These are phyloP conservation scores for Colletotrichum siamense DNA, from an alignment of 2,329 filamentous ascomycete genomes.

Conservation along the genomic window DNA sequence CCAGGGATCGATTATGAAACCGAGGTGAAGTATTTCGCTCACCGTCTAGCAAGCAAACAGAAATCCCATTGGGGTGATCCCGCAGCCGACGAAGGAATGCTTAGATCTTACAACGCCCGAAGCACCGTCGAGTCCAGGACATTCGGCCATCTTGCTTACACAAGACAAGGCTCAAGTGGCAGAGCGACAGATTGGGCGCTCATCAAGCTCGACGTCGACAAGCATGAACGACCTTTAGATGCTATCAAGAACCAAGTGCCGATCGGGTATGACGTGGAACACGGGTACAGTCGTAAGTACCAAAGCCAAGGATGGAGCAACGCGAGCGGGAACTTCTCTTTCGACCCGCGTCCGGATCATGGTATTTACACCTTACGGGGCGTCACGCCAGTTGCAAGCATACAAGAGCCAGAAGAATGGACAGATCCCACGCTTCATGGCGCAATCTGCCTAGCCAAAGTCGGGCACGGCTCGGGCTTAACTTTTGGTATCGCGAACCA, in stretches of 20 bases:
- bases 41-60: no score
- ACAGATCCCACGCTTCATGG: neutral
- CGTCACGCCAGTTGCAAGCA: neutral
- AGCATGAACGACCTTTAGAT: neutral
- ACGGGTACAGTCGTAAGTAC: no score
- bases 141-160: neutral
- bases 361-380: neutral
- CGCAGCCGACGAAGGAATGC: neutral
- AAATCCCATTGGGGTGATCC: neutral
- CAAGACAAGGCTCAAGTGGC: neutral
- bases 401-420: neutral
- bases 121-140: neutral
- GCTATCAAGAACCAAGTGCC: neutral
- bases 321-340: no score
- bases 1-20: neutral
- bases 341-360: no score
- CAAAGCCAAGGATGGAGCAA: no score
- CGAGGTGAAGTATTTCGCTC: neutral
- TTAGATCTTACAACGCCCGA: neutral
- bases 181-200: neutral
- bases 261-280: no score
- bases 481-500: neutral
- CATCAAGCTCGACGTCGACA: neutral
- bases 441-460: neutral
- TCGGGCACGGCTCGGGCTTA: neutral